Base-by-base conservation (phyloP, 208 protist genomes). In the Vickermania spadyakhi region DNA sequence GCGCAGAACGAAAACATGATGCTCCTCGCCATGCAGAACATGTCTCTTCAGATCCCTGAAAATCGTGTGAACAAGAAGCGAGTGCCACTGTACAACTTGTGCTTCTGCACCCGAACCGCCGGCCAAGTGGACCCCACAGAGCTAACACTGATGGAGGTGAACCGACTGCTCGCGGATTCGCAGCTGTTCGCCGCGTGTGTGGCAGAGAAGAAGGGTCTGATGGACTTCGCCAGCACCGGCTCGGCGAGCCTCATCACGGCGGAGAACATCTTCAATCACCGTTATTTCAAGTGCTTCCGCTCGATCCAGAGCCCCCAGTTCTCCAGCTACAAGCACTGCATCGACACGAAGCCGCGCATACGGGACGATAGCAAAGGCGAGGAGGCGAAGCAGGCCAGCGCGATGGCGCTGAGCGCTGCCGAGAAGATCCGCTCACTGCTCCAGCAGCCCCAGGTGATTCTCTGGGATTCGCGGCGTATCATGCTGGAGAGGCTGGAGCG, bases 221-320 rank as follows among this genome's bases (percentile, higher is more conserved):
- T 93, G 28, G 81, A 93, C 65, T 70, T 93, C 2, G 49, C 55
- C 54, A 72, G 70, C 52, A 56, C 66, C 13, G 60, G 77, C 22
- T 74, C 72, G 61, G 62, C 76, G 53, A 73, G 79, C 2, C 68
- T 90, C 23, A 77, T 88, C 42, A 75, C 64, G 13, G 73, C 79
- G 27, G 82, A 85, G 59, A 79, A 88, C 63, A 62, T 58, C 52
- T 93, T 93, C 64, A 89, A 93, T 66, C 76, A 93, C 64, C 86
- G 86, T 58, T 74, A 86, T 41, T 52, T 66, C 69, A 80, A 81
- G 45, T 89, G 77, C 68, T 82, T 88, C 58, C 70, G 72, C 27
- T 58, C 73, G 56, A 68, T 93, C 60, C 86, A 70, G 23, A 89
- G 74, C 45, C 86, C 86, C 4, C 72, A 78, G 7, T 80, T 89